Evolutionary conservation across 768 basidiomycete genomes (phyloP).

Genomic region (Amylocystis lapponica): DNA sequence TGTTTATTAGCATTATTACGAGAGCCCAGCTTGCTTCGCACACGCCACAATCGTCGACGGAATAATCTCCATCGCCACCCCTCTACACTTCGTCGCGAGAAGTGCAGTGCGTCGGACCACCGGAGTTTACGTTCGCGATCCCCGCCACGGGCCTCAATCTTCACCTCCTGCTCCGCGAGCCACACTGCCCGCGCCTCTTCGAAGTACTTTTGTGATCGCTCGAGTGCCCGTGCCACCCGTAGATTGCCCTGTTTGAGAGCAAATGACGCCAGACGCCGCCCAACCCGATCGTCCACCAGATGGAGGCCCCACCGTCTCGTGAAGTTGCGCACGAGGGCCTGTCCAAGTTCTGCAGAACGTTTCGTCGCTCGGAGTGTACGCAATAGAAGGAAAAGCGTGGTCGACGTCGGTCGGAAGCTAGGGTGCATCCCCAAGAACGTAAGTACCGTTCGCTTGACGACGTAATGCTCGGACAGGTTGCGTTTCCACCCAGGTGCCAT

Average conservation of each 20-base stretch:
- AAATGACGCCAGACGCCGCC: conserved; percentile 49
- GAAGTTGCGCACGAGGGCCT: conserved; percentile 39
- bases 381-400: conserved; percentile 56
- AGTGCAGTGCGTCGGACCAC: conserved; percentile 3
- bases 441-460: conserved; percentile 38
- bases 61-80: conserved; percentile 14
- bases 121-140: not conserved
- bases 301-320: conserved; percentile 48
- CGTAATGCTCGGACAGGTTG: conserved; percentile 40
- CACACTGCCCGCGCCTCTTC: conserved; percentile 7
- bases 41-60: conserved; percentile 7
- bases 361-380: conserved; percentile 41
- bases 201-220: not conserved
- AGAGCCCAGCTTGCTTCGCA: too few relatives aligned
- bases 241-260: conserved; percentile 49
- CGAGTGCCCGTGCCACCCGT: conserved; percentile 4
- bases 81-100: conserved; percentile 5
- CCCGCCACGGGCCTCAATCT: conserved; percentile 1
- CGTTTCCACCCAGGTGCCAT: conserved; percentile 20
- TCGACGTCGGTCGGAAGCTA: conserved; percentile 48
- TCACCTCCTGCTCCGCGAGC: conserved; percentile 7
- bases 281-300: conserved; percentile 52
- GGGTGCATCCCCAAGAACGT: conserved; percentile 42
- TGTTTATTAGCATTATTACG: too few relatives aligned
- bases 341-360: conserved; percentile 51